These are phyloP conservation scores for Suhomyces tanzawaensis DNA, from an alignment of 805 yeast species.

Conservation along the genomic window DNA sequence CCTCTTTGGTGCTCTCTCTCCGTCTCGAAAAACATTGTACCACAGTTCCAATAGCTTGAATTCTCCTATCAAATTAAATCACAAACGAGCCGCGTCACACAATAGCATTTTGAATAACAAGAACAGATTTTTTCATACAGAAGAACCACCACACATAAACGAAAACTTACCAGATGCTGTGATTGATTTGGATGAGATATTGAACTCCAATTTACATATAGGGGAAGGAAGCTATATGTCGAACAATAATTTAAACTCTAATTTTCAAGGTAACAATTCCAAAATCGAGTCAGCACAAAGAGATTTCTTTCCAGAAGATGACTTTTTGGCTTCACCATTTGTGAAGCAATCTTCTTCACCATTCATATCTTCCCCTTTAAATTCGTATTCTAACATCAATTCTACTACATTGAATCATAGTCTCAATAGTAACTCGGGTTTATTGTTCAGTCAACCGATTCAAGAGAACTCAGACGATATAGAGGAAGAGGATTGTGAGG, in stretches of 20 bases:
- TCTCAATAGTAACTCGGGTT: constrained; percentile 12
- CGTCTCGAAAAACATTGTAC: constrained; percentile 7
- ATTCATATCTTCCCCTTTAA: constrained; percentile 16
- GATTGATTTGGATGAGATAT: constrained; percentile 39
- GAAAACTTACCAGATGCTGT: constrained; percentile 39
- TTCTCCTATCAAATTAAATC: constrained; percentile 32
- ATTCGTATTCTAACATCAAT: constrained; percentile 8
- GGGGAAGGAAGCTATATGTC: constrained; percentile 14
- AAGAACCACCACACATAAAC: constrained; percentile 24
- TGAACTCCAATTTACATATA: constrained; percentile 31
- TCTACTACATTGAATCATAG: constrained; percentile 7
- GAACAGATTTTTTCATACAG: constrained; percentile 28
- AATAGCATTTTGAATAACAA: constrained; percentile 12
- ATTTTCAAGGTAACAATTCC: neutral
- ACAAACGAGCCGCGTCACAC: constrained; percentile 19
- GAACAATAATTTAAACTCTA: constrained; percentile 1
- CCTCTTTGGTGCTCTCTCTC: constrained; percentile 3
- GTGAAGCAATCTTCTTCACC: constrained; percentile 17
- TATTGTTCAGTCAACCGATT: constrained; percentile 29
- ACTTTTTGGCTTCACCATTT: constrained; percentile 32
- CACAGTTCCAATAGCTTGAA: constrained; percentile 22
- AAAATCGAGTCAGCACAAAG: constrained; percentile 22
- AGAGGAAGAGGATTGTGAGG: constrained; percentile 20
- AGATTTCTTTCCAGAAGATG: constrained; percentile 22
- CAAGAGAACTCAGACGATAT: constrained; percentile 23